A percentile compares a stretch with the other conserved stretches of the same genome.
Conservation (phyloP, 169 alveolate genomes). For the Ichthyophthirius multifiliis region DNA sequence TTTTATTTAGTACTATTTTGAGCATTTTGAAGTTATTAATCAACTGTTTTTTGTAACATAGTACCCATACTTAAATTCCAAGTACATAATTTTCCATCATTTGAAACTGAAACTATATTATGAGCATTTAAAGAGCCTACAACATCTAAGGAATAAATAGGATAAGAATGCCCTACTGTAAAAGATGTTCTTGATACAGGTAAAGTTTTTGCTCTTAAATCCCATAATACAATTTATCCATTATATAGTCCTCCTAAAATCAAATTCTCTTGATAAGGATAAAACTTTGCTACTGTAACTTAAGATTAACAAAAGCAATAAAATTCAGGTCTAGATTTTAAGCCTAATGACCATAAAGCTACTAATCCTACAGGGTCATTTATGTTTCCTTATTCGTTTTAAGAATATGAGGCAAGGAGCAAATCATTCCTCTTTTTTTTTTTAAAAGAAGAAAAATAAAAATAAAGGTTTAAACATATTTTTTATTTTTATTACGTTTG, state of each 20-base stretch:
- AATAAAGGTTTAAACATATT: constrained; percentile 36
- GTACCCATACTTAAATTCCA: constrained; percentile 88
- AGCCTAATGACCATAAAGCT: constrained; percentile 73
- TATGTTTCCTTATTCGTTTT: constrained; percentile 68
- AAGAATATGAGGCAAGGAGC: constrained; percentile 81
- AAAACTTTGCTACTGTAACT: constrained; percentile 84
- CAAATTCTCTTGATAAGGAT: constrained; percentile 84
- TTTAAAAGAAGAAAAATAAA: constrained; percentile 76
- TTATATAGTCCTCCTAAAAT: constrained; percentile 91
- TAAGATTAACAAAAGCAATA: constrained; percentile 84
- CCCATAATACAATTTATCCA: constrained; percentile 91
- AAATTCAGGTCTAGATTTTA: constrained; percentile 86
- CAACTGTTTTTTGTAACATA: constrained; percentile 79
- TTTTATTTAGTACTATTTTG: constrained; percentile 21
- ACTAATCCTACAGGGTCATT: constrained; percentile 83
- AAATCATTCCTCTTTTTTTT: constrained; percentile 55
- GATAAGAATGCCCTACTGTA: constrained; percentile 84
- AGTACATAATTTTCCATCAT: constrained; percentile 88
- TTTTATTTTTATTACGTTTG: background rate
- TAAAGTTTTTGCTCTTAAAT: constrained; percentile 85
- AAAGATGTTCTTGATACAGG: constrained; percentile 84
- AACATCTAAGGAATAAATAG: constrained; percentile 84
- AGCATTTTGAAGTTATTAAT: constrained; percentile 29
- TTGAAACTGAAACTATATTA: constrained; percentile 84
- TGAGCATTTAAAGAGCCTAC: constrained; percentile 91